Evolutionary conservation across 495 filamentous ascomycete genomes (phyloP).

Genomic region (Aspergillus sclerotioniger): DNA sequence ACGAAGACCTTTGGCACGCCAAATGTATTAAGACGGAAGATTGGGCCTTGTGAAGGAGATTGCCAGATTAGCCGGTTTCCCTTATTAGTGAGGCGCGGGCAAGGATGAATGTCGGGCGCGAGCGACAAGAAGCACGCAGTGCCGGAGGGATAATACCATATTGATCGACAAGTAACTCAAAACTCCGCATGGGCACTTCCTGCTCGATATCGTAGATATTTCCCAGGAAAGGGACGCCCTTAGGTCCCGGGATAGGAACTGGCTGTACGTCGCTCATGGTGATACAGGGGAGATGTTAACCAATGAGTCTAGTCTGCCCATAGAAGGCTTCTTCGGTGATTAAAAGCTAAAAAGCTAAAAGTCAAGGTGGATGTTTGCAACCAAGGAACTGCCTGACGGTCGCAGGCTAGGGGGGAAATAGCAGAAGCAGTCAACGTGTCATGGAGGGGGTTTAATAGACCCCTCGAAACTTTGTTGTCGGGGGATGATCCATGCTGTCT

Average conservation of each 20-base stretch:
- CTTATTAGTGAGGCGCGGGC: background rate
- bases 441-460: background rate
- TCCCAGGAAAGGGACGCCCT: conserved; percentile 2
- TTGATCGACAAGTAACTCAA: conserved; percentile 17
- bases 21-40: conserved; percentile 45
- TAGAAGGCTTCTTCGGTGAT: background rate
- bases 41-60: conserved; percentile 44
- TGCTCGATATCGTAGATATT: conserved; percentile 9
- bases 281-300: background rate
- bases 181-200: conserved; percentile 22
- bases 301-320: background rate
- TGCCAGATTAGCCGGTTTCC: background rate
- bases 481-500: background rate
- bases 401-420: background rate
- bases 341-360: background rate
- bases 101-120: background rate
- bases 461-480: background rate
- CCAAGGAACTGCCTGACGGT: background rate
- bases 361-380: background rate
- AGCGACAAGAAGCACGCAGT: background rate
- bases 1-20: conserved; percentile 36
- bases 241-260: conserved; percentile 9
- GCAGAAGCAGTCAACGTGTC: background rate
- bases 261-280: background rate
- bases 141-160: conserved; percentile 10